Base-by-base conservation (phyloP, 768 basidiomycete genomes). In the Cystobasidium tubakii region DNA sequence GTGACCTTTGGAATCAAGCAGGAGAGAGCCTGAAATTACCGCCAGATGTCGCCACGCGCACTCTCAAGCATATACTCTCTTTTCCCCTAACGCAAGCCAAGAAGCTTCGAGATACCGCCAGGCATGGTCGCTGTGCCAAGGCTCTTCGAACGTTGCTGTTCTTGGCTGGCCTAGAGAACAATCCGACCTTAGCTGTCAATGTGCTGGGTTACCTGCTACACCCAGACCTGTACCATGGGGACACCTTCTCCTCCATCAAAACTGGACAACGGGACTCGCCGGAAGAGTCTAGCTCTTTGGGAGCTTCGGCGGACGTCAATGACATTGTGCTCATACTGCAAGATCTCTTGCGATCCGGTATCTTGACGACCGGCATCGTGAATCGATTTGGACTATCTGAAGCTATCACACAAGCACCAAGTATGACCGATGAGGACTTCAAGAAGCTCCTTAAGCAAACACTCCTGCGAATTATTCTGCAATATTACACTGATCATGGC, bases 101-200 rank as follows among this genome's bases (percentile, higher is more conserved):
- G 27, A 36, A 27, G 33, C 34, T 27, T 34, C 19, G 21, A 19
- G 15, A 6, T 2, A 6, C 27, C 7, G 9, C 25, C 23, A 13
- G 21, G 1, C 6, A 65, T 17, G 15, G 13, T 3, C 10, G 9
- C 15, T 29, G 34, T 29, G 57, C 9, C 12, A 50, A 62, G 39
- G 33, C 42, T 1, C 54, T 71, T 6, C 53, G 69, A 34, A 46
- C 50, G 25, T 31, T 71, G 21, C 36, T 71, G 23, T 71, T 71
- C 69, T 29, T 60, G 27, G 69, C 54, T 71, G 69, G 69, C 9
- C n/a, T 71, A 1, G 69, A 71, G 17, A 31, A 55, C 17, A 55
- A 60, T 36, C 69, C 53, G 19, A 27, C 33, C 15, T 31, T 71
- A 39, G 69, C 53, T 1, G 25, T 71, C 19, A 53, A 71, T 36